A percentile compares a stretch with the other conserved stretches of the same genome.
Evolutionary conservation across 805 yeast species (phyloP).

Genomic region (Torulaspora franciscae): DNA sequence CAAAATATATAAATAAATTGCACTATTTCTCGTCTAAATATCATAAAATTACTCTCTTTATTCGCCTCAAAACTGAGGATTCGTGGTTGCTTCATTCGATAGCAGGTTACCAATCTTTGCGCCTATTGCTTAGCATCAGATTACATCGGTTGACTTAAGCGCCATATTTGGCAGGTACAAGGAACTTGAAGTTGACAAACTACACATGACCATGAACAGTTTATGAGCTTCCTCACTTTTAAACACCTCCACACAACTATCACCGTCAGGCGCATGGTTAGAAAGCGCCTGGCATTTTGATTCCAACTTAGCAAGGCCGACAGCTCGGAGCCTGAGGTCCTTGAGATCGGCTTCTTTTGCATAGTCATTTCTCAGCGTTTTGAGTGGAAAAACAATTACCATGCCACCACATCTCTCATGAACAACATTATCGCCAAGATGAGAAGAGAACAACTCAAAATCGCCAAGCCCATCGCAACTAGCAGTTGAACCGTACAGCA

Average conservation of each 20-base stretch:
- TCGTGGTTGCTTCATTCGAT: no score
- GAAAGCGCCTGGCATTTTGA: neutral
- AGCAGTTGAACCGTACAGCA: conserved; percentile 23
- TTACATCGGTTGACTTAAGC: neutral
- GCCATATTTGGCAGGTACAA: conserved; percentile 1
- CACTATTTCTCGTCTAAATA: conserved; percentile 7
- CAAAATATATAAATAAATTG: conserved; percentile 3
- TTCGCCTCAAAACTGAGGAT: neutral
- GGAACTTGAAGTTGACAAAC: neutral
- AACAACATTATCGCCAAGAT: conserved; percentile 13
- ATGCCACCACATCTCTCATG: neutral
- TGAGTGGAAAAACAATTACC: conserved; percentile 11
- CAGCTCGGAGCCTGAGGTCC: conserved; percentile 2
- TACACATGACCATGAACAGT: neutral
- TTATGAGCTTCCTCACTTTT: neutral
- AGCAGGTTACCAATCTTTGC: no score
- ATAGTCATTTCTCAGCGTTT: conserved; percentile 4
- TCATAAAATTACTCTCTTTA: neutral
- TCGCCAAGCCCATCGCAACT: conserved; percentile 13
- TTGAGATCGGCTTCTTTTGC: neutral
- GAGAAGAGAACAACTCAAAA: conserved; percentile 23
- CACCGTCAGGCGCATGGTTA: neutral
- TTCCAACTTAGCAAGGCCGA: neutral
- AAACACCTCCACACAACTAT: neutral
- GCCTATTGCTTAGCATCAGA: neutral